Percentiles rank a stretch among this genome's conserved stretches.
Evolutionary conservation across 768 basidiomycete genomes (phyloP).

Genomic region (Pisolithus tinctorius): DNA sequence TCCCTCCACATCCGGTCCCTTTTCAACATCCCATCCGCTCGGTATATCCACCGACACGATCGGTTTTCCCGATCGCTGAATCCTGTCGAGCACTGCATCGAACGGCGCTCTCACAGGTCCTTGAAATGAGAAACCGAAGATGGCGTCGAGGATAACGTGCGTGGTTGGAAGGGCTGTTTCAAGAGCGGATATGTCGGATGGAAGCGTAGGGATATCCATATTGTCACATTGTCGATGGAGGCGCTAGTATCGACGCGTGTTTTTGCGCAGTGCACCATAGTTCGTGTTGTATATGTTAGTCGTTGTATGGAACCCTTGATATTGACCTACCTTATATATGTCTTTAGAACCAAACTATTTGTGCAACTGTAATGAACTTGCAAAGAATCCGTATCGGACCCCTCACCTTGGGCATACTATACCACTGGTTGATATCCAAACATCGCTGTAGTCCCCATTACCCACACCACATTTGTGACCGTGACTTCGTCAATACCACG

Average conservation of each 20-base stretch:
- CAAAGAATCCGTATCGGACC: no score
- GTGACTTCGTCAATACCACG: background rate
- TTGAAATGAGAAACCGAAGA: constrained; percentile 97
- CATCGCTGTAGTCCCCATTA: constrained; percentile 48
- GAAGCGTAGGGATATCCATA: constrained; percentile 73
- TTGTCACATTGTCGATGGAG: constrained; percentile 84
- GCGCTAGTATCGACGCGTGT: constrained; percentile 38
- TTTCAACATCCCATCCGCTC: constrained; percentile 92
- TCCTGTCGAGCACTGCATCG: constrained; percentile 60
- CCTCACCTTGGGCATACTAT: constrained; percentile 86
- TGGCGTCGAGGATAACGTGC: constrained; percentile 88
- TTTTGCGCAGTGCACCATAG: background rate
- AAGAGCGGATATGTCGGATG: constrained; percentile 44
- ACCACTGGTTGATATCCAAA: constrained; percentile 88
- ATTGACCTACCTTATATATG: constrained; percentile 63
- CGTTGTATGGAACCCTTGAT: no score
- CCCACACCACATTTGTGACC: no score
- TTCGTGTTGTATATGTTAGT: no score
- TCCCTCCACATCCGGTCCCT: constrained; percentile 50
- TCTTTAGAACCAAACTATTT: constrained; percentile 84
- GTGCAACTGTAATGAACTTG: background rate
- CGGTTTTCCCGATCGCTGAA: constrained; percentile 61
- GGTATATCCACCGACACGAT: constrained; percentile 96
- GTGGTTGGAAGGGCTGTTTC: constrained; percentile 45
- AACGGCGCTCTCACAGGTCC: constrained; percentile 89